phyloP scores from a whole-genome alignment of 345 rosid genomes.

The Murraya koenigii region DNA sequence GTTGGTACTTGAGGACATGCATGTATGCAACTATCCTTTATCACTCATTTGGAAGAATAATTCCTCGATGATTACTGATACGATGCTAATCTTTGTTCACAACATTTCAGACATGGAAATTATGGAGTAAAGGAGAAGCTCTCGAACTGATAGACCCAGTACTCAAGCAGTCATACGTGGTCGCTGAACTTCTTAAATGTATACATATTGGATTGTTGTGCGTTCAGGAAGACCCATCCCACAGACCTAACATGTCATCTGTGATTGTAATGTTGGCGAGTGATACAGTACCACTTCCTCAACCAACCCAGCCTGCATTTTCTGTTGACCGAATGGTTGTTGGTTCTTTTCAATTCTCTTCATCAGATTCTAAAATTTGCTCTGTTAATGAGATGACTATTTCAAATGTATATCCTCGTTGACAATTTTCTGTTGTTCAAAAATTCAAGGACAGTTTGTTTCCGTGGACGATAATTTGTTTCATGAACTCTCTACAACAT shows the following conservation, averaged over 20 bases:
- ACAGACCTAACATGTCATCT: slow-evolving; percentile 2
- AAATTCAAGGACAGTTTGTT: too few relatives aligned
- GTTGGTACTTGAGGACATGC: too few relatives aligned
- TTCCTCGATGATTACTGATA: background rate
- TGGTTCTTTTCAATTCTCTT: background rate
- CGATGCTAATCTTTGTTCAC: background rate
- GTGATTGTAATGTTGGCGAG: background rate
- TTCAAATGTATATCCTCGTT: slow-evolving; percentile 11
- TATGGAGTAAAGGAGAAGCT: background rate
- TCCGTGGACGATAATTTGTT: too few relatives aligned
- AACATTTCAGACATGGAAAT: slow-evolving; percentile 11
- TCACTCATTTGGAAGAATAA: background rate
- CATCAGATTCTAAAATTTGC: background rate
- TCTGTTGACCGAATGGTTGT: background rate
- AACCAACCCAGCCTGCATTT: slow-evolving; percentile 21
- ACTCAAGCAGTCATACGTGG: background rate
- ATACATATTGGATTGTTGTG: slow-evolving; percentile 16
- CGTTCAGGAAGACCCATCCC: slow-evolving; percentile 11
- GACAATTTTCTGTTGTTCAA: background rate
- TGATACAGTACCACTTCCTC: slow-evolving; percentile 12
- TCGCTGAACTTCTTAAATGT: background rate
- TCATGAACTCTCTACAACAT: too few relatives aligned
- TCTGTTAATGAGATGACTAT: slow-evolving; percentile 1
- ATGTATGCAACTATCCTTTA: background rate
- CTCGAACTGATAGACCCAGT: background rate